A percentile compares a stretch with the other conserved stretches of the same genome.
phyloP scores from a whole-genome alignment of 2,329 filamentous ascomycete genomes.

The Exserohilum turcica region DNA sequence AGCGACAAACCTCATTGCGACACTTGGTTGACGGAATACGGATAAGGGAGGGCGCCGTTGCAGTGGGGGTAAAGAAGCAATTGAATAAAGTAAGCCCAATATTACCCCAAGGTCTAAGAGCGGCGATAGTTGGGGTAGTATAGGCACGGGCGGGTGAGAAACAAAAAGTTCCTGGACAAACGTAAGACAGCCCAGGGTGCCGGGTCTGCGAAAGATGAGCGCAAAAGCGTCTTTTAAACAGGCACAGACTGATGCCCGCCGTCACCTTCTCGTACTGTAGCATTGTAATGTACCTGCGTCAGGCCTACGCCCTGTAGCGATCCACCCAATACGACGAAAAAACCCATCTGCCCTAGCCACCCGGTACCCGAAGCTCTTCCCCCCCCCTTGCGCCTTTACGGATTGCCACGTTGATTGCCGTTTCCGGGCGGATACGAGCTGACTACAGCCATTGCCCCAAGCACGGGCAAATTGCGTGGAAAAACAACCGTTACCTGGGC shows the following conservation, averaged over 20 bases:
- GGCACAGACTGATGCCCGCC: constrained; percentile 3
- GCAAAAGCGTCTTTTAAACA: constrained; percentile 3
- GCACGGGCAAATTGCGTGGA: neutral
- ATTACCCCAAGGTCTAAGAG: neutral
- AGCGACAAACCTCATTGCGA: constrained; percentile 26
- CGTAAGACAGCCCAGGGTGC: neutral
- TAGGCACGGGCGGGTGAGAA: neutral
- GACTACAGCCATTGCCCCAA: constrained; percentile 1
- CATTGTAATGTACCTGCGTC: constrained; percentile 15
- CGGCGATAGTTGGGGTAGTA: no score
- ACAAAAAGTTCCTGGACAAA: neutral
- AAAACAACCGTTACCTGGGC: neutral
- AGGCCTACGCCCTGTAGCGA: constrained; percentile 1
- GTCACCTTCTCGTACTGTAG: constrained; percentile 1
- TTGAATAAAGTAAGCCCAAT: neutral
- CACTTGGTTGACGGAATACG: neutral
- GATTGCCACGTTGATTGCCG: constrained; percentile 7
- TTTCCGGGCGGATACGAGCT: constrained; percentile 13
- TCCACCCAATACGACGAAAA: constrained; percentile 12
- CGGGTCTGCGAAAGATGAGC: neutral
- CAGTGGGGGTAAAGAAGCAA: neutral
- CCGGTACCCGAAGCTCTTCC: neutral
- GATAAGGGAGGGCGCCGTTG: neutral
- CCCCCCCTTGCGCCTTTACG: no score
- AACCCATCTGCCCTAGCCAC: constrained; percentile 8